phyloP scores from a whole-genome alignment of 2,329 filamentous ascomycete species.

The Diplodia intermedia region DNA sequence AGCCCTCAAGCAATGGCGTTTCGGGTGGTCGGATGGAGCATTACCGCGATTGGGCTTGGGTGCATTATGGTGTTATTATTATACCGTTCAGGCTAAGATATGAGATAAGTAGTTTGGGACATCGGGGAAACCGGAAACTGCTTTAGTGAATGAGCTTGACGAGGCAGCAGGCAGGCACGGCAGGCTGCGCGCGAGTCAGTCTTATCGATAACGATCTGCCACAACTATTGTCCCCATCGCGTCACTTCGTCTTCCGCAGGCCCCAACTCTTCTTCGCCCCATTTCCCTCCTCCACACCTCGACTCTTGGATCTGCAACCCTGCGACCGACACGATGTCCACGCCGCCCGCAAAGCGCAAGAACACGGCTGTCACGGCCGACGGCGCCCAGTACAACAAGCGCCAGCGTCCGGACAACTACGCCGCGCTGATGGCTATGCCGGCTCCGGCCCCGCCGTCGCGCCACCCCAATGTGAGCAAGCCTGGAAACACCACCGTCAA shows the following conservation, averaged over 20 bases:
- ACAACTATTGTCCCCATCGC: not conserved
- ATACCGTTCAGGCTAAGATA: not conserved
- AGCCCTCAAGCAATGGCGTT: not conserved
- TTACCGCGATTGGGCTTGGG: not conserved
- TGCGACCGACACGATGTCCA: not conserved
- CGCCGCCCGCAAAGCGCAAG: conserved; percentile 13
- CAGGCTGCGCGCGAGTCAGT: too few species aligned
- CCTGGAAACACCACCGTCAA: not conserved
- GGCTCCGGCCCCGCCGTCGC: conserved; percentile 26
- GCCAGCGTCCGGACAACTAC: conserved; percentile 44
- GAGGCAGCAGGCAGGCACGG: too few species aligned
- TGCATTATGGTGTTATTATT: not conserved
- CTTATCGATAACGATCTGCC: not conserved
- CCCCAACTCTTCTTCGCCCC: not conserved
- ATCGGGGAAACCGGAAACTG: too few species aligned
- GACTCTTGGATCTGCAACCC: not conserved
- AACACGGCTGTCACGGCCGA: conserved; percentile 40
- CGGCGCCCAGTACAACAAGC: conserved; percentile 48
- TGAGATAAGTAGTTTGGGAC: too few species aligned
- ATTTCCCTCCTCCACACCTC: not conserved
- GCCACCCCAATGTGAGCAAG: not conserved
- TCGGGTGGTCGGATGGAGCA: not conserved
- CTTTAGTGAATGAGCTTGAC: too few species aligned
- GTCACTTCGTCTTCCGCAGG: not conserved
- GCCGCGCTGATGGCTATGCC: conserved; percentile 34